phyloP scores from a whole-genome alignment of 169 alveolate genomes.

The Amoebophrya sp. region DNA sequence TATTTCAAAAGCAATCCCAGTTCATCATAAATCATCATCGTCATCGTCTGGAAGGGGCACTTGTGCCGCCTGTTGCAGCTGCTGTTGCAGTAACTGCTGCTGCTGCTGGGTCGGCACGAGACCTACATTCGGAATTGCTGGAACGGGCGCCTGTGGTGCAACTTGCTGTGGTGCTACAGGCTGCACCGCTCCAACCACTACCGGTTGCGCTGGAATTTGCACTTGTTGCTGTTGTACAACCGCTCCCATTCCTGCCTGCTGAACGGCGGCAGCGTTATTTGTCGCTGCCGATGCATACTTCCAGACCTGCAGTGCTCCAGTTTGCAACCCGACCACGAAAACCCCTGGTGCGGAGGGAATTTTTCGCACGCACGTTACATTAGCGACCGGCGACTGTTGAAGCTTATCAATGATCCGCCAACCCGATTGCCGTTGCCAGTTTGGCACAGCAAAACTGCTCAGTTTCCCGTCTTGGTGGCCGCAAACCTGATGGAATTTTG shows the following conservation, averaged over 20 bases:
- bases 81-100: background rate
- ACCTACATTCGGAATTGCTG: background rate
- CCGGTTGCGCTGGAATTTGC: background rate
- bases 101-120: background rate
- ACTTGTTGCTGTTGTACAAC: too few species aligned
- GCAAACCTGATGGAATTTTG: background rate
- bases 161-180: too few species aligned
- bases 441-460: background rate
- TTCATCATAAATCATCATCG: background rate
- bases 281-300: background rate
- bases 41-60: conserved; percentile 7
- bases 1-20: too few species aligned
- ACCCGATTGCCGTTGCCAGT: background rate
- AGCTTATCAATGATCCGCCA: background rate
- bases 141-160: background rate
- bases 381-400: background rate
- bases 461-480: conserved; percentile 6
- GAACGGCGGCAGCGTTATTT: background rate
- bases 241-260: background rate
- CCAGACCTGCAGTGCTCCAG: background rate
- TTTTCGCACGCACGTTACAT: background rate
- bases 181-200: background rate
- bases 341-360: background rate
- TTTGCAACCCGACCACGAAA: background rate
- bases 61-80: background rate